These are phyloP conservation scores for Madurella mycetomatis DNA, from an alignment of 2,329 filamentous ascomycete genomes.

Conservation along the genomic window DNA sequence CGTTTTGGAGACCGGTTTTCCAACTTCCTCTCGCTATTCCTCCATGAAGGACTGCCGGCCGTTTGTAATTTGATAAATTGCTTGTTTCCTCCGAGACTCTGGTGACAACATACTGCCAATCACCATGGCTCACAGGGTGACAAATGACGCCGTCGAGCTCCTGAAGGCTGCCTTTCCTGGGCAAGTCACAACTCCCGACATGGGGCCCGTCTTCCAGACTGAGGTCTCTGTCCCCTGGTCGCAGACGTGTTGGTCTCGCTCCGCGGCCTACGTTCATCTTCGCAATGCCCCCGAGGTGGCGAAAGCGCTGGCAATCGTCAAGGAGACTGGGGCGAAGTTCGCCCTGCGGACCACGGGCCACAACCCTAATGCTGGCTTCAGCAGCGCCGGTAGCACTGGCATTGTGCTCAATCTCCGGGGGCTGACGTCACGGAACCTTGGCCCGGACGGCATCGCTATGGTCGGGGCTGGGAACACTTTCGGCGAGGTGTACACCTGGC, in stretches of 20 bases:
- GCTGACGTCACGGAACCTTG: background rate
- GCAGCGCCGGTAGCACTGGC: background rate
- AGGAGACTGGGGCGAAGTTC: background rate
- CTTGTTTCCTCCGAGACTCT: too few relatives aligned
- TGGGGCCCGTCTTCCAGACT: background rate
- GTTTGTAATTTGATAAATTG: too few relatives aligned
- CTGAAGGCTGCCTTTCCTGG: background rate
- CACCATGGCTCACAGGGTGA: background rate
- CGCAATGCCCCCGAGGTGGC: background rate
- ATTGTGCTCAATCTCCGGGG: background rate
- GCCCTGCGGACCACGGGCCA: background rate
- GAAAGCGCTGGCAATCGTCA: background rate
- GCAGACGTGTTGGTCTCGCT: background rate
- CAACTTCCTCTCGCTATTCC: too few relatives aligned
- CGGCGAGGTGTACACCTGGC: slow-evolving; percentile 1
- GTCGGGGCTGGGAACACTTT: background rate
- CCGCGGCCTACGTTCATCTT: background rate
- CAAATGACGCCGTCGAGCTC: background rate
- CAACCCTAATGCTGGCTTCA: slow-evolving; percentile 1
- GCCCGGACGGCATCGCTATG: background rate
- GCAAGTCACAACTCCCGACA: background rate
- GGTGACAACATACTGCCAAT: background rate
- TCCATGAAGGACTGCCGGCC: too few relatives aligned
- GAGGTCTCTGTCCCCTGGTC: background rate
- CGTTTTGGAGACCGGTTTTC: too few relatives aligned